These are phyloP conservation scores for Luzula sylvatica DNA, from an alignment of 176 grass and related monocot species.

Conservation along the genomic window DNA sequence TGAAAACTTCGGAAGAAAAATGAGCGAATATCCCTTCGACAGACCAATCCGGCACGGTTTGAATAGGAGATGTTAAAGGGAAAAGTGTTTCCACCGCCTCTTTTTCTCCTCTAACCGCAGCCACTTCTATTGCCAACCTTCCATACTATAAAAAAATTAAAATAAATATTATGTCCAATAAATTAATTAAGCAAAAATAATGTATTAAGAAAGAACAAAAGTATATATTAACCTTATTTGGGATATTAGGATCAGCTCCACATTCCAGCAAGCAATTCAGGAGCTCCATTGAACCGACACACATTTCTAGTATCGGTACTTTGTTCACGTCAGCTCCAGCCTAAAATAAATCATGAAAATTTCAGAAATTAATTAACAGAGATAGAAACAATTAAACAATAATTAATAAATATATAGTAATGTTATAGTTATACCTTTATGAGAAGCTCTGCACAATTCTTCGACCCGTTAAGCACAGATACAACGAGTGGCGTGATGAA, in stretches of 20 bases:
- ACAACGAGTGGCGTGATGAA: neutral
- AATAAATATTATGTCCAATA: neutral
- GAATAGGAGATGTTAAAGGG: conserved; percentile 16
- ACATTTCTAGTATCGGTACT: neutral
- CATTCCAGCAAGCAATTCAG: neutral
- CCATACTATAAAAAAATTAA: conserved; percentile 18
- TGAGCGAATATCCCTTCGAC: neutral
- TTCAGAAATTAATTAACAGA: too few relatives aligned
- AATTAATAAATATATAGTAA: neutral
- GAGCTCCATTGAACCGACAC: neutral
- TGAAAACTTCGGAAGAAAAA: neutral
- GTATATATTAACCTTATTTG: neutral
- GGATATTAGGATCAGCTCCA: conserved; percentile 9
- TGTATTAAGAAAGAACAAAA: conserved; percentile 9
- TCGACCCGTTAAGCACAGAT: conserved; percentile 3
- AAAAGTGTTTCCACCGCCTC: conserved; percentile 35
- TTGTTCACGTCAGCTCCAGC: conserved; percentile 16
- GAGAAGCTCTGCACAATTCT: conserved; percentile 4
- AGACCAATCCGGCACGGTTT: conserved; percentile 1
- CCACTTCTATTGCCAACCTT: conserved; percentile 42
- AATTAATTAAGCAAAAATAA: neutral
- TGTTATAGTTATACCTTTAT: conserved; percentile 1
- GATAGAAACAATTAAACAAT: neutral
- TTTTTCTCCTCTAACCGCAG: conserved; percentile 28
- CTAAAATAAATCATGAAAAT: neutral